phyloP scores from a whole-genome alignment of 495 filamentous ascomycete genomes.

The Daldinia childiae region DNA sequence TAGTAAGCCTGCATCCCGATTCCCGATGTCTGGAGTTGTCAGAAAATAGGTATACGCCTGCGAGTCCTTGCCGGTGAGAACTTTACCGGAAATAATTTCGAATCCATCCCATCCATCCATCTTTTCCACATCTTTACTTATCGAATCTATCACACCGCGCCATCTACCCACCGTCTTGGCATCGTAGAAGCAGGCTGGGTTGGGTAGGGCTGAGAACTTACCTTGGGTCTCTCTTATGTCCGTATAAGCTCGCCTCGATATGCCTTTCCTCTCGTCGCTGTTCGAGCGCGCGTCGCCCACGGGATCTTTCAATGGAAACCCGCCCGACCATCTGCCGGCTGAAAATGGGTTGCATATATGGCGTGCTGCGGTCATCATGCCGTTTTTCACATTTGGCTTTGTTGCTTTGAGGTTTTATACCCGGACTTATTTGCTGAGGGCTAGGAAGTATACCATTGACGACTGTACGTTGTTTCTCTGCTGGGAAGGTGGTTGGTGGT shows the following conservation, averaged over 20 bases:
- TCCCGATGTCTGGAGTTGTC: not conserved
- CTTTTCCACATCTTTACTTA: not conserved
- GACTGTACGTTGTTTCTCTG: conserved; percentile 20
- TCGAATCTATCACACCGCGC: not conserved
- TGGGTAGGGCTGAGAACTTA: conserved; percentile 3
- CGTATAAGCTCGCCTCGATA: conserved; percentile 9
- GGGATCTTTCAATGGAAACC: conserved; percentile 27
- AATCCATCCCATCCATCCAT: conserved; percentile 1
- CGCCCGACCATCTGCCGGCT: conserved; percentile 33
- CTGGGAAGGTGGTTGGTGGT: not conserved
- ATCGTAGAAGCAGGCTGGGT: conserved; percentile 1
- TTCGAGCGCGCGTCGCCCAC: conserved; percentile 32
- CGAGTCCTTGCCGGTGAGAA: not conserved
- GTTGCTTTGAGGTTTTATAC: conserved; percentile 39
- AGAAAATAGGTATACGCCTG: not conserved
- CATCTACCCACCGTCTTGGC: not conserved
- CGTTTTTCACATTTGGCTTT: conserved; percentile 37
- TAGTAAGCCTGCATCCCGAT: not conserved
- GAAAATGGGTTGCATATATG: conserved; percentile 41
- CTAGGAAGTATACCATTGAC: conserved; percentile 33
- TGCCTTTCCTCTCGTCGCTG: conserved; percentile 24
- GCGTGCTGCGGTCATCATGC: conserved; percentile 38
- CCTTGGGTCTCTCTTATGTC: too few relatives aligned
- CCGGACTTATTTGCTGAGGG: conserved; percentile 24
- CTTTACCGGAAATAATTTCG: not conserved